Percentiles rank a stretch among this genome's conserved stretches.
Conservation (phyloP, 2,329 filamentous ascomycete genomes). For the Sordariomycetes sp. region DNA sequence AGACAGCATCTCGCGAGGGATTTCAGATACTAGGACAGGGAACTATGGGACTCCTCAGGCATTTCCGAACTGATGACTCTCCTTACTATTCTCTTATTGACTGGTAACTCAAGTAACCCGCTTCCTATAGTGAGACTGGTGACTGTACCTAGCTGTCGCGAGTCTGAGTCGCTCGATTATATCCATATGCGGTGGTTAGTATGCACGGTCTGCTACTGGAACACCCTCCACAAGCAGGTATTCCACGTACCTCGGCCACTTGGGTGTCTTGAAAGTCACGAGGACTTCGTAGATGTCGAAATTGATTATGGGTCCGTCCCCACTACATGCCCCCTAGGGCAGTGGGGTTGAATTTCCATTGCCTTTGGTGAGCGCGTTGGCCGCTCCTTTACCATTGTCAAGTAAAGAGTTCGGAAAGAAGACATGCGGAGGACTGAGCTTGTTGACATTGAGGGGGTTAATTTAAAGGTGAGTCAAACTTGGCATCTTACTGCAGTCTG, state of each 20-base stretch:
- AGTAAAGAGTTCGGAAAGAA: constrained; percentile 8
- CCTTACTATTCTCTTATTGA: too few relatives aligned
- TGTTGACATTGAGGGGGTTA: constrained; percentile 24
- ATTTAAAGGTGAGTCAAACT: constrained; percentile 19
- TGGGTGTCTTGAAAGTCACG: constrained; percentile 16
- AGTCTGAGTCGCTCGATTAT: constrained; percentile 35
- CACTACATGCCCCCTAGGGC: constrained; percentile 11
- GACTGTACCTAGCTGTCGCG: constrained; percentile 25
- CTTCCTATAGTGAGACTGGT: constrained; percentile 18
- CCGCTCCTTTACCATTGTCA: constrained; percentile 12
- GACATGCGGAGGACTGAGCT: constrained; percentile 20
- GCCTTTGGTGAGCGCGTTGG: constrained; percentile 13
- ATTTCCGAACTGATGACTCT: neutral
- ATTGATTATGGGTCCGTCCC: constrained; percentile 14
- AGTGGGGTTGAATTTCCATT: constrained; percentile 15
- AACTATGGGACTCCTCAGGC: neutral
- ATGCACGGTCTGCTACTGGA: constrained; percentile 43
- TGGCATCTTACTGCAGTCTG: too few relatives aligned
- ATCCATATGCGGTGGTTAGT: constrained; percentile 45
- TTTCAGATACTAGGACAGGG: too few relatives aligned
- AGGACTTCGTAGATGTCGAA: constrained; percentile 11
- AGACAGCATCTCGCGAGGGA: too few relatives aligned
- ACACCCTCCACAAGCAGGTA: constrained; percentile 34
- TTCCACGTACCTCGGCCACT: constrained; percentile 32
- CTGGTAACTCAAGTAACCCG: too few relatives aligned